Base-by-base conservation (phyloP, 2,329 filamentous ascomycete genomes). In the Fusarium sp. region DNA sequence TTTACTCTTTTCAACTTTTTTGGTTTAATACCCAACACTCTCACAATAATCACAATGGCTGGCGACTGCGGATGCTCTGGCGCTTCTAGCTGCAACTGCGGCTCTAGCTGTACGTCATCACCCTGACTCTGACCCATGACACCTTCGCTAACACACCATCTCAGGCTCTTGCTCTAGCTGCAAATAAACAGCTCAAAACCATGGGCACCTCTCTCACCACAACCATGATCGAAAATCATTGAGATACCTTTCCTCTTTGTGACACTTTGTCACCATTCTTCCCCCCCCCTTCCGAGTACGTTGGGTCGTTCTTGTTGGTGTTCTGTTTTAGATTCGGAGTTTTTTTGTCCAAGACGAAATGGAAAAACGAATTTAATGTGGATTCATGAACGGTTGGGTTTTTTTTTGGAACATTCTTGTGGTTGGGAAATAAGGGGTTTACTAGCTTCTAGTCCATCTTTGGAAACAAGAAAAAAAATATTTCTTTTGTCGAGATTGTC, bases 21-120 rank as follows among this genome's bases (percentile, higher is more conserved):
- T 24, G 62, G 62, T 54, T 60, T 58, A 45, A 52, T 40, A 66
- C 70, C 70, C 63, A n/a, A 65, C 24, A 65, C 24, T 31, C 40
- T 47, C 29, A 70, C 66, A 63, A 71, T 29, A 35, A 76, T 78
- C 78, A 81, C 73, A 76, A 83, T 83, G 81, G 75, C 80, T 80
- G 80, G 78, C 72, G 73, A 82, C 78, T 82, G 81, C 73, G 81
- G 80, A 73, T 83, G 81, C 78, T 81, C 80, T 72, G 79, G 80
- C 74, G 71, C 78, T 68, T 77, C 79, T 70, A 69, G 77, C 68
- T 82, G 81, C 79, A 81, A 78, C 79, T 83, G 81, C 73, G 81
- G 81, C 79, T 78, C 81, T 67, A 78, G 77, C 78, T 83, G 81
- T 83, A 75, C 57, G 81, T 79, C 27, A 40, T 29, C n/a, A 16